phyloP scores from a whole-genome alignment of 768 basidiomycete species.

The Coprinellus micaceus region DNA sequence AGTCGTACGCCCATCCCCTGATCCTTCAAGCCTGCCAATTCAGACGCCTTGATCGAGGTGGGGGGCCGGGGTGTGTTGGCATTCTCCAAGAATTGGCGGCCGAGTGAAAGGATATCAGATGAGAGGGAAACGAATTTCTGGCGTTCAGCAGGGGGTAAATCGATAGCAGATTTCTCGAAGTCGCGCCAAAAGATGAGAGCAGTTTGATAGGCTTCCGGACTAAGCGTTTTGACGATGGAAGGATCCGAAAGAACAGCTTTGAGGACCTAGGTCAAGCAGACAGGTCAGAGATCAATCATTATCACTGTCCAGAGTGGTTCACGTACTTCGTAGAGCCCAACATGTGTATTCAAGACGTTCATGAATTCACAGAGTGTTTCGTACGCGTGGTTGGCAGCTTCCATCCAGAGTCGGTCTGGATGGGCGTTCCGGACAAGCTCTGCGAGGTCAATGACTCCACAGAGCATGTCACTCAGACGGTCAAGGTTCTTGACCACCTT shows the following conservation, averaged over 20 bases:
- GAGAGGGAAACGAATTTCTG: constrained; percentile 85
- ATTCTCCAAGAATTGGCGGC: constrained; percentile 79
- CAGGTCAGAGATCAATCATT: constrained; percentile 16
- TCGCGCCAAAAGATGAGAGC: constrained; percentile 94
- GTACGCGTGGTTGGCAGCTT: constrained; percentile 82
- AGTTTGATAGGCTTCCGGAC: constrained; percentile 76
- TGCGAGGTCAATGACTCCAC: constrained; percentile 93
- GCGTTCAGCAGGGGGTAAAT: constrained; percentile 75
- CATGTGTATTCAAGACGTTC: constrained; percentile 94
- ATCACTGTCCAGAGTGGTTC: background rate
- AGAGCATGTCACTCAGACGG: constrained; percentile 91
- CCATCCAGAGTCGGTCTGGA: constrained; percentile 80
- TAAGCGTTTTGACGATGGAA: constrained; percentile 60
- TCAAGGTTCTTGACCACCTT: constrained; percentile 95
- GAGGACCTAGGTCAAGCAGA: too few relatives aligned
- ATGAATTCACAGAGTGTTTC: constrained; percentile 94
- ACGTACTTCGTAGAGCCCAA: constrained; percentile 83
- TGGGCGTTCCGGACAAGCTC: constrained; percentile 93
- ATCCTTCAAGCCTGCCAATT: constrained; percentile 71
- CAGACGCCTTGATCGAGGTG: constrained; percentile 61
- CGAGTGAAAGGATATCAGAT: constrained; percentile 83
- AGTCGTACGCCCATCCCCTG: constrained; percentile 72
- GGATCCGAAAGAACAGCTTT: constrained; percentile 67
- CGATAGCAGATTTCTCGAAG: constrained; percentile 96
- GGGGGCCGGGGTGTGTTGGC: constrained; percentile 61